Evolutionary conservation across 805 yeast species (phyloP).

Genomic region (Candida takata): DNA sequence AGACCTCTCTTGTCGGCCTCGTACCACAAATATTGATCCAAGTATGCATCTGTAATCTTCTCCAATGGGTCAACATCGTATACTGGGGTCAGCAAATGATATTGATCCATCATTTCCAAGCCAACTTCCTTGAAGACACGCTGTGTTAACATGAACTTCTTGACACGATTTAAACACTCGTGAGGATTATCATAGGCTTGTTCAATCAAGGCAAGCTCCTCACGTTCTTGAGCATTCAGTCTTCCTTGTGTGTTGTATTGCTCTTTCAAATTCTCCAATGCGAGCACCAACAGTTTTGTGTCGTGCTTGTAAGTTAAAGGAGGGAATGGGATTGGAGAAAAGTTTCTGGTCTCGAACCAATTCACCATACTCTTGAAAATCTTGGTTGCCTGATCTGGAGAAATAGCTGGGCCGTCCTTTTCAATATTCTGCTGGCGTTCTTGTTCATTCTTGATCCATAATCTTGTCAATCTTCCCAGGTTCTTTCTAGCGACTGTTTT

Average conservation of each 20-base stretch:
- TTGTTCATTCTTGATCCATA: constrained; percentile 92
- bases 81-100: constrained; percentile 77
- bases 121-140: constrained; percentile 87
- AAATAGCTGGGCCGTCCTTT: constrained; percentile 79
- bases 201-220: constrained; percentile 87
- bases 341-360: constrained; percentile 82
- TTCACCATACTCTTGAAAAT: constrained; percentile 82
- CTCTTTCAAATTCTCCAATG: constrained; percentile 83
- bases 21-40: constrained; percentile 94
- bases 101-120: constrained; percentile 86
- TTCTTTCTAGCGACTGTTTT: constrained; percentile 92
- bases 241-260: constrained; percentile 68
- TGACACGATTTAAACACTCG: constrained; percentile 79
- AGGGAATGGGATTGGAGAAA: constrained; percentile 88
- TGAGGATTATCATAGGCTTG: constrained; percentile 97
- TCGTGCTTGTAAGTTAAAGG: constrained; percentile 89
- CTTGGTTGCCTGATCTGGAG: constrained; percentile 83
- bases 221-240: constrained; percentile 80
- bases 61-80: constrained; percentile 87
- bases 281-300: constrained; percentile 81
- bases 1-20: constrained; percentile 82
- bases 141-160: constrained; percentile 76
- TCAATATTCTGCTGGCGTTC: constrained; percentile 75
- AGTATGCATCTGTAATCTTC: constrained; percentile 91
- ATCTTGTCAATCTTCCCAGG: constrained; percentile 80